Conservation (phyloP, 768 basidiomycete species). For the Xerocomus spinulosus region DNA sequence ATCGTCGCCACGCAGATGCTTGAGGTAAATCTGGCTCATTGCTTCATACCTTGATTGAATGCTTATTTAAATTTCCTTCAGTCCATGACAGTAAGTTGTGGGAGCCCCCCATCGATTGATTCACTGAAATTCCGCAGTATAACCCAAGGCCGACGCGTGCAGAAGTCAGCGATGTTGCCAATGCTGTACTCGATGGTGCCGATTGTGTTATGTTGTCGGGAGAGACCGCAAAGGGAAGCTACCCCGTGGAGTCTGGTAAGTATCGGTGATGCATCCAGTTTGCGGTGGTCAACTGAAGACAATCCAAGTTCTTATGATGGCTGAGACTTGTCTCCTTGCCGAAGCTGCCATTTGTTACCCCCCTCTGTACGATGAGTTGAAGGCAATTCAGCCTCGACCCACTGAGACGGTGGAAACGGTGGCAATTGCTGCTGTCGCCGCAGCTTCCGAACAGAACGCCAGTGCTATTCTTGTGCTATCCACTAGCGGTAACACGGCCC, state of each 20-base stretch:
- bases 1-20: slow-evolving; percentile 99
- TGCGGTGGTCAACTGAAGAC: slow-evolving; percentile 5
- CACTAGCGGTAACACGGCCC: slow-evolving; percentile 94
- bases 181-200: slow-evolving; percentile 96
- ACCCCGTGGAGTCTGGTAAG: slow-evolving; percentile 92
- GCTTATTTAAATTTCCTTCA: slow-evolving; percentile 27
- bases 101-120: background rate
- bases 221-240: slow-evolving; percentile 96
- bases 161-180: slow-evolving; percentile 98
- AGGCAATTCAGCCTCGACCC: slow-evolving; percentile 73
- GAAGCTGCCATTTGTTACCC: slow-evolving; percentile 95
- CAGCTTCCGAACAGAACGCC: slow-evolving; percentile 91
- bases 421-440: slow-evolving; percentile 92
- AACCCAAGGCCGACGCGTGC: slow-evolving; percentile 99
- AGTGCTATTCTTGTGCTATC: slow-evolving; percentile 94
- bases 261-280: slow-evolving; percentile 1
- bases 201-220: slow-evolving; percentile 99
- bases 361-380: slow-evolving; percentile 87
- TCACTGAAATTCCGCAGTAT: slow-evolving; percentile 50
- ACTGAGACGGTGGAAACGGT: slow-evolving; percentile 95
- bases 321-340: slow-evolving; percentile 95
- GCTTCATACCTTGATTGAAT: background rate
- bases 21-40: slow-evolving; percentile 53
- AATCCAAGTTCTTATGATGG: slow-evolving; percentile 92
- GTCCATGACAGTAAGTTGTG: slow-evolving; percentile 82